phyloP scores from a whole-genome alignment of 495 filamentous ascomycete species.

The Aspergillus hancockii region DNA sequence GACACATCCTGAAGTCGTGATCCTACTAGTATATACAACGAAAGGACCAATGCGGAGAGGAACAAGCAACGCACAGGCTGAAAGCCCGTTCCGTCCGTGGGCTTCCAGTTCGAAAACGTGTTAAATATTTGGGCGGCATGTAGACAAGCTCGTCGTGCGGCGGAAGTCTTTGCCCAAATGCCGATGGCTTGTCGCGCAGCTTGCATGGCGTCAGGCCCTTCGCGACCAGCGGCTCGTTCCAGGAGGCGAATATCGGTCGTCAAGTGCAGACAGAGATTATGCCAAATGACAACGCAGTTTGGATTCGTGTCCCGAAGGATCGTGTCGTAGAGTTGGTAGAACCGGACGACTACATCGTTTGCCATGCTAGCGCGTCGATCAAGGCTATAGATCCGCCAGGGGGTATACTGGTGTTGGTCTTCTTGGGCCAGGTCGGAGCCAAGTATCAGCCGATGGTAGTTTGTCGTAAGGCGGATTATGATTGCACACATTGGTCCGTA shows the following conservation, averaged over 20 bases:
- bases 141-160: background rate
- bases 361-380: background rate
- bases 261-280: background rate
- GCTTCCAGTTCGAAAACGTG: background rate
- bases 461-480: background rate
- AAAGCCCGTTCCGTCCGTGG: background rate
- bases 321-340: background rate
- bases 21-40: background rate
- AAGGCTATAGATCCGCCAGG: background rate
- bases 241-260: background rate
- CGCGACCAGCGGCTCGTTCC: background rate
- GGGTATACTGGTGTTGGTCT: background rate
- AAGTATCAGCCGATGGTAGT: background rate
- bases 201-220: background rate
- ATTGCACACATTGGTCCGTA: background rate
- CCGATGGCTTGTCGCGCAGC: background rate
- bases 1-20: background rate
- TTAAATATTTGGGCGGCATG: background rate
- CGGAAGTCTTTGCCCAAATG: background rate
- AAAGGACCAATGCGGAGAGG: background rate
- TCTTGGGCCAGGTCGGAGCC: background rate
- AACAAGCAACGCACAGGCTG: background rate
- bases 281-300: constrained; percentile 1
- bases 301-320: background rate
- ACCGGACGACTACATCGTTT: background rate